Evolutionary conservation across 805 yeast genomes (phyloP).

Genomic region (Starmerella tilneyi): DNA sequence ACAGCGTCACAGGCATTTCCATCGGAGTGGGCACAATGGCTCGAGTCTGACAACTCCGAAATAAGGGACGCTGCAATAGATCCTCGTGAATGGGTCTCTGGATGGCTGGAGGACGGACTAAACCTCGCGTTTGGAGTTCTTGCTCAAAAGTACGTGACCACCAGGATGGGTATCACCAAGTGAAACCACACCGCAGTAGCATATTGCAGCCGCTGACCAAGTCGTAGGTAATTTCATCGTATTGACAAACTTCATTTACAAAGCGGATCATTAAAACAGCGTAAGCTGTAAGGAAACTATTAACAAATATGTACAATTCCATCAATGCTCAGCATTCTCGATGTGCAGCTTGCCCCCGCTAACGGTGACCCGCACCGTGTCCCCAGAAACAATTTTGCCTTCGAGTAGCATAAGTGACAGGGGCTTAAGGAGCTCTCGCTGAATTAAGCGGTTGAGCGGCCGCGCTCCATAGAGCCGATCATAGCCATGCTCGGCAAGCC

Average conservation of each 20-base stretch:
- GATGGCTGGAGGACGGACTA: slow-evolving; percentile 72
- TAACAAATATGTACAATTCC: too few species aligned
- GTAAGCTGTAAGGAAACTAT: too few species aligned
- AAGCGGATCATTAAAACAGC: not conserved
- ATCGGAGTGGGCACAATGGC: slow-evolving; percentile 84
- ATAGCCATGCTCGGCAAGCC: slow-evolving; percentile 79
- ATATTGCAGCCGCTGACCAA: too few species aligned
- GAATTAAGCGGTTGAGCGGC: slow-evolving; percentile 84
- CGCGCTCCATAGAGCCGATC: slow-evolving; percentile 92
- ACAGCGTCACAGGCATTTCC: slow-evolving; percentile 89
- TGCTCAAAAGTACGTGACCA: slow-evolving; percentile 83
- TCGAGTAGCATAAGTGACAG: slow-evolving; percentile 69
- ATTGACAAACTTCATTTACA: not conserved
- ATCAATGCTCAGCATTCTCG: too few species aligned
- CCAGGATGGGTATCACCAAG: slow-evolving; percentile 60
- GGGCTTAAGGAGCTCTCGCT: slow-evolving; percentile 75
- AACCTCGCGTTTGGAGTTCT: slow-evolving; percentile 70
- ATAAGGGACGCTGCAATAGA: slow-evolving; percentile 44
- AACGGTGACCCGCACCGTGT: slow-evolving; percentile 44
- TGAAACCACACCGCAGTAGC: not conserved
- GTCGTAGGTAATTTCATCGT: too few species aligned
- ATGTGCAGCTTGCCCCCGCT: slow-evolving; percentile 35
- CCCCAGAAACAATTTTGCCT: slow-evolving; percentile 60
- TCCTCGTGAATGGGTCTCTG: slow-evolving; percentile 72
- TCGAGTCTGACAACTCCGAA: slow-evolving; percentile 38